These are phyloP conservation scores for Pyrenochaeta sp. DNA, from an alignment of 2,329 filamentous ascomycete genomes.

Conservation along the genomic window DNA sequence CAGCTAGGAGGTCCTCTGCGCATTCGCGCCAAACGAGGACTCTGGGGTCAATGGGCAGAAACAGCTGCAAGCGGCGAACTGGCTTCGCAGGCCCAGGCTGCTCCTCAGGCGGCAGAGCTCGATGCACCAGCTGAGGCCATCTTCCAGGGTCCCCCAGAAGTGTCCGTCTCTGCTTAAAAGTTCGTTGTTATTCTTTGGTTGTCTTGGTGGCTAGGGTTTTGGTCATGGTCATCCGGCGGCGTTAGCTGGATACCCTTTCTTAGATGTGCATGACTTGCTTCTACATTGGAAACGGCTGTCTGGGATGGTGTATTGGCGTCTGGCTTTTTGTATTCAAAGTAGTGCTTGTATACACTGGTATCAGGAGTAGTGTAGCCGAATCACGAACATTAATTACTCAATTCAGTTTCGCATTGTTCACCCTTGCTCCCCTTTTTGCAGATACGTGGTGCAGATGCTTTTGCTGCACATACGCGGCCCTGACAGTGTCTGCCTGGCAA, in stretches of 20 bases:
- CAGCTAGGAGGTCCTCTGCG: conserved; percentile 80
- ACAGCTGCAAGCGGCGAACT: conserved; percentile 47
- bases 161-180: conserved; percentile 34
- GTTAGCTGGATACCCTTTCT: conserved; percentile 46
- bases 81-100: conserved; percentile 30
- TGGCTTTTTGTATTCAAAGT: conserved; percentile 4
- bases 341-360: conserved; percentile 2
- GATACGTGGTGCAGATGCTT: too few relatives aligned
- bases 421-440: too few relatives aligned
- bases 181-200: conserved; percentile 15
- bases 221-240: conserved; percentile 31
- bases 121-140: conserved; percentile 30
- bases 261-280: conserved; percentile 25
- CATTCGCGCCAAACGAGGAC: conserved; percentile 89
- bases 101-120: conserved; percentile 24
- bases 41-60: conserved; percentile 98
- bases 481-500: too few relatives aligned
- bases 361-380: conserved; percentile 15
- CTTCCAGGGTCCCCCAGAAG: conserved; percentile 27
- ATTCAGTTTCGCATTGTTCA: too few relatives aligned
- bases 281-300: conserved; percentile 16
- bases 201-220: conserved; percentile 11
- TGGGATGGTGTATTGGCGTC: conserved; percentile 29
- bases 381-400: background rate
- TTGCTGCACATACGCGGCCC: too few relatives aligned